phyloP scores from a whole-genome alignment of 2,329 filamentous ascomycete genomes.

The Colletotrichum abscissum region DNA sequence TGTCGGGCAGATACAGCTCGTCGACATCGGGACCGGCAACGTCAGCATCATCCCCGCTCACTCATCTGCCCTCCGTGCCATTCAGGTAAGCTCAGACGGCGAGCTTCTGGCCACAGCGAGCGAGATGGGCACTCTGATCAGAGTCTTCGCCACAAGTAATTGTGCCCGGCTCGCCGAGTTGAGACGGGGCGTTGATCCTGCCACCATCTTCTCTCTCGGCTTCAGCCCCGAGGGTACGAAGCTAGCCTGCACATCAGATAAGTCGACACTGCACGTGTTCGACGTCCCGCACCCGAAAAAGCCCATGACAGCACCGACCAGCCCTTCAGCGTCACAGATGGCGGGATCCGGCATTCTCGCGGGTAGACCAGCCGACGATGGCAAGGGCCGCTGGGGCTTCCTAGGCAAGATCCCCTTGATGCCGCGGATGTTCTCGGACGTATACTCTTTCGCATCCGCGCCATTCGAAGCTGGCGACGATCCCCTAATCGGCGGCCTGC shows the following conservation, averaged over 20 bases:
- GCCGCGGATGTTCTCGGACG: constrained; percentile 88
- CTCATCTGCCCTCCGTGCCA: constrained; percentile 79
- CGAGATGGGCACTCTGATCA: constrained; percentile 89
- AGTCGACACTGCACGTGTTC: constrained; percentile 94
- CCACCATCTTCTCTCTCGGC: constrained; percentile 86
- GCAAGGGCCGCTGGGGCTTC: constrained; percentile 84
- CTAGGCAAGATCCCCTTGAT: constrained; percentile 86
- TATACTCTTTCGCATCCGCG: constrained; percentile 84
- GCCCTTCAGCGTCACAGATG: constrained; percentile 39
- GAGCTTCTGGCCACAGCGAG: constrained; percentile 89
- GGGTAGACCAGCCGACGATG: constrained; percentile 54
- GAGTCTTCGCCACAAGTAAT: constrained; percentile 84
- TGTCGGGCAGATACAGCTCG: constrained; percentile 87
- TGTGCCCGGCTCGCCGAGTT: constrained; percentile 87
- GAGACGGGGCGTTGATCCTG: constrained; percentile 88
- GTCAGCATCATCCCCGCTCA: constrained; percentile 96
- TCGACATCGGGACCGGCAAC: constrained; percentile 80
- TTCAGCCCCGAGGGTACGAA: constrained; percentile 86
- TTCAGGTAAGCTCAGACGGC: constrained; percentile 84
- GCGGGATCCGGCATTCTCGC: constrained; percentile 27
- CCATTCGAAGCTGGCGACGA: constrained; percentile 89
- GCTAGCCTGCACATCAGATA: constrained; percentile 94
- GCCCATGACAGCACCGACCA: constrained; percentile 38
- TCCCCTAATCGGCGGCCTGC: constrained; percentile 57
- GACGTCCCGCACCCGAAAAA: constrained; percentile 75